Conservation (phyloP, 768 basidiomycete species). For the Tylopilus vinaceipallidus region DNA sequence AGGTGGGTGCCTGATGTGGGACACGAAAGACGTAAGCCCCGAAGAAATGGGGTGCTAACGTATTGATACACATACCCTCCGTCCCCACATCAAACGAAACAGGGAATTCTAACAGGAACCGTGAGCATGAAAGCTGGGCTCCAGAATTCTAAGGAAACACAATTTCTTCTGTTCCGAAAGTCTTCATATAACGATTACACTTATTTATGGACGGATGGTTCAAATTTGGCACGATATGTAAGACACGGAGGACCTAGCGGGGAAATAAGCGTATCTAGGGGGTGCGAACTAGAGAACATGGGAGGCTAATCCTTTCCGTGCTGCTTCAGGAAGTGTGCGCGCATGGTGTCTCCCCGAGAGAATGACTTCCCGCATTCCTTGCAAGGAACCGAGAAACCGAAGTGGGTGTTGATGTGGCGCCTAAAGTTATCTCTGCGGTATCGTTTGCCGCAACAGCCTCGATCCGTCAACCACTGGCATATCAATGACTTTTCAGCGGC, state of each 20-base stretch:
- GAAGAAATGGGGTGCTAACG: neutral
- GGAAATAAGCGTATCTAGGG: too few species aligned
- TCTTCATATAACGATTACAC: neutral
- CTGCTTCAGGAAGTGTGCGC: neutral
- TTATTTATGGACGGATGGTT: too few species aligned
- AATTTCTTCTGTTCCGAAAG: neutral
- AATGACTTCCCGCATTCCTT: neutral
- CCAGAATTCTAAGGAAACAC: neutral
- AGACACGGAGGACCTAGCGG: too few species aligned
- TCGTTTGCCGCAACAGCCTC: neutral
- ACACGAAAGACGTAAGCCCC: neutral
- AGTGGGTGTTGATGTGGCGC: constrained; percentile 11
- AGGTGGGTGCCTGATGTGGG: neutral
- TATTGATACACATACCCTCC: too few species aligned
- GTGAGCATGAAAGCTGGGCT: neutral
- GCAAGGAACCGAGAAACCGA: neutral
- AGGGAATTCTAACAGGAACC: neutral
- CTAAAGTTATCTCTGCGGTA: neutral
- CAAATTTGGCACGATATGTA: too few species aligned
- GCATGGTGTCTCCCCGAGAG: constrained; percentile 6
- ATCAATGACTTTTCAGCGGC: neutral
- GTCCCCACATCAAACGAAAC: neutral
- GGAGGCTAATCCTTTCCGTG: neutral
- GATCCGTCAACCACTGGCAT: constrained; percentile 2
- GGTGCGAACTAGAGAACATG: too few species aligned